Evolutionary conservation across 768 basidiomycete genomes (phyloP).

Genomic region (Sporobolomyces pararoseus): DNA sequence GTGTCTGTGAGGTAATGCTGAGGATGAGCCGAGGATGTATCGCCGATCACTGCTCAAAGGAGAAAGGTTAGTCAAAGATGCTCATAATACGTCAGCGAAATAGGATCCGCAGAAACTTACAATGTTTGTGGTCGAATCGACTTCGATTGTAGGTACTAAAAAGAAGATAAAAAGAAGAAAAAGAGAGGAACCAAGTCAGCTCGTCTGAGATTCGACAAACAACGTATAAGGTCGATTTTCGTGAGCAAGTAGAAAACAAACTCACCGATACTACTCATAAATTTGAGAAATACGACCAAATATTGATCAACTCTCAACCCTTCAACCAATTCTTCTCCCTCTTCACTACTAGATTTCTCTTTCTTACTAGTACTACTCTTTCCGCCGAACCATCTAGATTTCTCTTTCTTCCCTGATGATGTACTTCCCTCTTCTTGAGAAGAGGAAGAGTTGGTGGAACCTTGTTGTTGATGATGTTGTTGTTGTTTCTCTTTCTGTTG

Average conservation of each 20-base stretch:
- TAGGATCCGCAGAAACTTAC: conserved; percentile 20
- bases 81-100: too few relatives aligned
- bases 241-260: too few relatives aligned
- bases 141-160: conserved; percentile 63
- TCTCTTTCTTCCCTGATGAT: conserved; percentile 37
- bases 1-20: too few relatives aligned
- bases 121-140: conserved; percentile 74
- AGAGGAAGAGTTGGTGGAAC: too few relatives aligned
- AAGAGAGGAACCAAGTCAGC: too few relatives aligned
- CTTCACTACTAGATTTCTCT: conserved; percentile 59
- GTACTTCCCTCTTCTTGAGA: conserved; percentile 50
- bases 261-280: conserved; percentile 57
- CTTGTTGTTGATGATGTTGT: too few relatives aligned
- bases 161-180: too few relatives aligned
- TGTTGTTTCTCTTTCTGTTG: conserved; percentile 54
- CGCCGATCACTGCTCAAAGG: too few relatives aligned
- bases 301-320: conserved; percentile 98
- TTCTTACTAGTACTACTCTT: conserved; percentile 54
- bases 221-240: too few relatives aligned
- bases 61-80: too few relatives aligned
- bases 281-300: conserved; percentile 96
- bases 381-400: conserved; percentile 55
- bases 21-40: too few relatives aligned
- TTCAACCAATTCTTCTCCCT: conserved; percentile 48
- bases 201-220: too few relatives aligned